Evolutionary conservation across 495 filamentous ascomycete genomes (phyloP), one percentile per base, ranked within the genome.

Genomic region (Daldinia caldariorum): DNA sequence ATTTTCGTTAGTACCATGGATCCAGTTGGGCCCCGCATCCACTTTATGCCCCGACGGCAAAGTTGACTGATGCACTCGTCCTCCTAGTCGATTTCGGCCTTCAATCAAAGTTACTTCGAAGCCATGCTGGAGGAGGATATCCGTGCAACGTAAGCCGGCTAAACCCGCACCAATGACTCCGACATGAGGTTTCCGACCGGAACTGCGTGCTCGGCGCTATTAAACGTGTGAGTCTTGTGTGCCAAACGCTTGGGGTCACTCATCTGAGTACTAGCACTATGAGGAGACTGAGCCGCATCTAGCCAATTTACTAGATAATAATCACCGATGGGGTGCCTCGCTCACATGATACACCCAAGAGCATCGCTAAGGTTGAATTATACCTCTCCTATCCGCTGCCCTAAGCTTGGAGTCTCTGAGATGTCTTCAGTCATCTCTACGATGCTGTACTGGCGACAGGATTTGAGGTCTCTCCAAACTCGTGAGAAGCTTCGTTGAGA

Each of bases 1-100:
- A 75, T 97, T 99, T 54, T 91, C 79, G 1, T 89, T 85, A 0
- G 91, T 90, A 38, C 95, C 95, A 77, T 98, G 94, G 29, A 97
- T 96, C 94, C 94, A 97, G 74, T 97, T 98, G 6, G 94, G 90
- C 6, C 94, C 94, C 20, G 92, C 91, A 71, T 77, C 75, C 12
- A 86, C 76, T n/a, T 83, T 64, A 16, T 85, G 81, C 7, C 81
- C 83, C 20, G 81, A 81, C 4, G 83, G 78, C 0, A 87, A 74
- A n/a, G 62, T 74, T 41, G 79, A 73, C 69, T 87, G 85, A 53
- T 80, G 79, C 79, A 97, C 87, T 62, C 94, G 86, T 7, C 95
- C 95, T 9, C 95, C 95, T 61, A 97, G 78, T 32, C 95, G 85
- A 79, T 94, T 83, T 61, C 94, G 85, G 8, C 88, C 95, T 76